Base-by-base conservation (phyloP, 139 green algal species). In the Coccomyxa sp. region DNA sequence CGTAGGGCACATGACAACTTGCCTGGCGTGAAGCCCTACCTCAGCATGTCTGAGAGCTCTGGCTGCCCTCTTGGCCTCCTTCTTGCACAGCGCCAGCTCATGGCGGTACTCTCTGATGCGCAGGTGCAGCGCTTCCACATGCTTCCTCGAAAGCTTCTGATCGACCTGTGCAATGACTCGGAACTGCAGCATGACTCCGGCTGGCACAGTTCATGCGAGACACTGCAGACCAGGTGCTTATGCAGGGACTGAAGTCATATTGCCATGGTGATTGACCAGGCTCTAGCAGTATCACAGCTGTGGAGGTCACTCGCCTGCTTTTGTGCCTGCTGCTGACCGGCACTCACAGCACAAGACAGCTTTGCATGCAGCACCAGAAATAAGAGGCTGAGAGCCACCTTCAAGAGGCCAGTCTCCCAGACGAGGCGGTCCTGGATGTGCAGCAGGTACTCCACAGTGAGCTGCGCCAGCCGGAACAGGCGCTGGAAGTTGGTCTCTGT, bases 371-470 rank as follows among this genome's bases (percentile, higher is more conserved):
- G 73, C 40, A 80, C 34, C 9, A 50, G 4, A 12, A 29, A 75
- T 18, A 6, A 3, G 27, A 6, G 22, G 50, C 2, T 37, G 7
- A 35, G 4, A 14, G 33, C 0, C 7, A 85, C 81, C 82, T 82
- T 79, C 6, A 80, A 64, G 18, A 35, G 44, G 27, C 39, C 50
- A n/a, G 76, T 81, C 39, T 82, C 73, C 27, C 31, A 31, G 34
- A 79, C 55, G 8, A 96, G 82, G 71, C 85, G 87, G 71, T 94
- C 87, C 78, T 96, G 92, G 10, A 95, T 90, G 55, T 95, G 89
- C 55, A 96, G 87, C 80, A 96, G 81, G 76, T 96, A 96, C 81
- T 95, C 88, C 9, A 92, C 77, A 29, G 89, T 87, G 73, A 97
- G 88, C 90, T 97, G 92, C 14, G 86, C 80, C 0, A 93, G 84